Percentiles rank a stretch among this genome's conserved stretches.
These are phyloP conservation scores for Salix caprea DNA, from an alignment of 345 rosid genomes.

Conservation along the genomic window DNA sequence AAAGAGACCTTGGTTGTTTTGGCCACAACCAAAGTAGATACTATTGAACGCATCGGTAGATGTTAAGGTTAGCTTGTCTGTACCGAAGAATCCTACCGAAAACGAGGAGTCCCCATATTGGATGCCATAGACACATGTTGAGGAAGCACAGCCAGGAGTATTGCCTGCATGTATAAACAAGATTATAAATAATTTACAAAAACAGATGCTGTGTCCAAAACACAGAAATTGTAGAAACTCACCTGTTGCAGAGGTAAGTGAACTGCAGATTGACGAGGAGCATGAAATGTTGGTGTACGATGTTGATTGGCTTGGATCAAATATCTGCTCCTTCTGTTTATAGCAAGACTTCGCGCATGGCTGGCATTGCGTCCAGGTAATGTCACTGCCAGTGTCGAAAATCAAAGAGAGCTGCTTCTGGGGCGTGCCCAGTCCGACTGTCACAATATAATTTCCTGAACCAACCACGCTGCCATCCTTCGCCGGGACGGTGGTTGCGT, in stretches of 20 bases:
- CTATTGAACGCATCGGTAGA: constrained; percentile 37
- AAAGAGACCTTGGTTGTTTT: constrained; percentile 74
- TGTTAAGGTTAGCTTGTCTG: constrained; percentile 56
- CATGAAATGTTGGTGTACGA: constrained; percentile 64
- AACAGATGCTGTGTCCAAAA: too few species aligned
- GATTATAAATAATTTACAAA: too few species aligned
- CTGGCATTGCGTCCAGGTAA: constrained; percentile 32
- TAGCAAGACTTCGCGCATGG: constrained; percentile 25
- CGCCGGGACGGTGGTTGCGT: constrained; percentile 46
- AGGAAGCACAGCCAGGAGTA: constrained; percentile 37
- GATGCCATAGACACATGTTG: constrained; percentile 67
- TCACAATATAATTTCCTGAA: constrained; percentile 25
- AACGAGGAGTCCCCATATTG: constrained; percentile 75
- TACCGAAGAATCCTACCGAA: constrained; percentile 60
- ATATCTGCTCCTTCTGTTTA: constrained; percentile 18
- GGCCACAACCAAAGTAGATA: constrained; percentile 76
- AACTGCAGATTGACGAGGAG: constrained; percentile 35
- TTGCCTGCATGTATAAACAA: constrained; percentile 33
- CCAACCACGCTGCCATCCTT: constrained; percentile 47
- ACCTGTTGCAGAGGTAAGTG: constrained; percentile 57
- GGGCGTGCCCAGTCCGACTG: constrained; percentile 26
- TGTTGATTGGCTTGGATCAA: constrained; percentile 25
- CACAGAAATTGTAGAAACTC: too few species aligned
- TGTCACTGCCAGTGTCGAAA: constrained; percentile 31
- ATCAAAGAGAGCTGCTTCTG: constrained; percentile 14